Evolutionary conservation across 345 rosid genomes (phyloP).

Genomic region (Eucalyptus victrix): DNA sequence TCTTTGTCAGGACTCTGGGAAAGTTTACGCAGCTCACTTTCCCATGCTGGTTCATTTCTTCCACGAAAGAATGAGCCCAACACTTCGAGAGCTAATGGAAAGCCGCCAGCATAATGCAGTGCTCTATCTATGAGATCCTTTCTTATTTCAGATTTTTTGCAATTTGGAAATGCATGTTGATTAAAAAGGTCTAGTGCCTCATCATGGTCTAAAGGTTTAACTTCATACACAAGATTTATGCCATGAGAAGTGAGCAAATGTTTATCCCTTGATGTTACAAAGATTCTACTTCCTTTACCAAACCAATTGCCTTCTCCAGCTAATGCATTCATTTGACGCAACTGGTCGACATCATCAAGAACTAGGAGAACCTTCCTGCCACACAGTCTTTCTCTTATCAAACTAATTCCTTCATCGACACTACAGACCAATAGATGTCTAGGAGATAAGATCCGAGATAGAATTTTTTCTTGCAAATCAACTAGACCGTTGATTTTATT

Average conservation of each 20-base stretch:
- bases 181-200: not conserved
- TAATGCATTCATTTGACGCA: rapidly evolving
- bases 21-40: too few relatives aligned
- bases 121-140: not conserved
- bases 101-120: not conserved
- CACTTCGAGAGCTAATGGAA: not conserved
- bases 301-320: not conserved
- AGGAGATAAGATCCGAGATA: too few relatives aligned
- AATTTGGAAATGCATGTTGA: not conserved
- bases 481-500: too few relatives aligned
- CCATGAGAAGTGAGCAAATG: not conserved
- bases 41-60: too few relatives aligned
- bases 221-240: not conserved
- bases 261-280: not conserved
- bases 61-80: too few relatives aligned
- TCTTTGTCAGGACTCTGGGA: too few relatives aligned
- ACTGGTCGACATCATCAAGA: not conserved
- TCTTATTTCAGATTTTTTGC: not conserved
- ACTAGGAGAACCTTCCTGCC: not conserved
- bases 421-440: too few relatives aligned
- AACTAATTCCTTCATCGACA: too few relatives aligned
- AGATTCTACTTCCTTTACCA: not conserved
- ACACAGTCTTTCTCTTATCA: too few relatives aligned
- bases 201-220: not conserved
- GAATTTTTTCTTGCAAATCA: too few relatives aligned